phyloP scores from a whole-genome alignment of 768 basidiomycete genomes.

The Kwoniella mangroviensis region DNA sequence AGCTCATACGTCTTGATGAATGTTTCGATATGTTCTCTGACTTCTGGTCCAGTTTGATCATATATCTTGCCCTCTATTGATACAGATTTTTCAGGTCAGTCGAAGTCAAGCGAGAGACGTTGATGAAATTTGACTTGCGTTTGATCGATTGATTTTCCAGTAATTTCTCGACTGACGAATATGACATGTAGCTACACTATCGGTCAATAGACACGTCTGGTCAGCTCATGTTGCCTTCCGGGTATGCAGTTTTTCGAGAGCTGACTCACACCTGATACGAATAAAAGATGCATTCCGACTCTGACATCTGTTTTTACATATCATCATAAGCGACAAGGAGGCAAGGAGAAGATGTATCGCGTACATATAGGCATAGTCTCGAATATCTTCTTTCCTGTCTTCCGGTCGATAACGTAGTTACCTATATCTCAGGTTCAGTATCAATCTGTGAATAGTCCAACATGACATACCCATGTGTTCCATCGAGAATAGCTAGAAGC shows the following conservation, averaged over 20 bases:
- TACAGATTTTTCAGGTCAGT: background rate
- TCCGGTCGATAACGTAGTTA: constrained; percentile 57
- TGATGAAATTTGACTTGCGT: constrained; percentile 34
- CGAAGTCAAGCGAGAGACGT: no score
- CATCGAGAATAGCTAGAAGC: constrained; percentile 51
- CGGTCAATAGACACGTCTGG: background rate
- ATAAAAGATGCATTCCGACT: constrained; percentile 71
- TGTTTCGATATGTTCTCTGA: constrained; percentile 55
- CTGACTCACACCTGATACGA: constrained; percentile 56
- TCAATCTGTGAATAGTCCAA: no score
- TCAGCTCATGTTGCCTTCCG: background rate
- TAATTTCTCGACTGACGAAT: constrained; percentile 49
- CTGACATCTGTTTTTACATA: constrained; percentile 30
- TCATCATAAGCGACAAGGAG: background rate
- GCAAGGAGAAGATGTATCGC: constrained; percentile 8
- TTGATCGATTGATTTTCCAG: constrained; percentile 52
- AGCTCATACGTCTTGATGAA: constrained; percentile 61
- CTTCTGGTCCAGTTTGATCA: constrained; percentile 51
- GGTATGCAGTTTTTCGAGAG: background rate
- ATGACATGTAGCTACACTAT: constrained; percentile 40
- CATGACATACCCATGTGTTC: constrained; percentile 54
- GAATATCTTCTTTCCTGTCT: constrained; percentile 64
- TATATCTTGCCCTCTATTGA: constrained; percentile 54
- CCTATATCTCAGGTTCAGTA: constrained; percentile 23
- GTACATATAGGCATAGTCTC: constrained; percentile 73